phyloP scores from a whole-genome alignment of 1,284 basidiomycete genomes.

The Melampsora americana region DNA sequence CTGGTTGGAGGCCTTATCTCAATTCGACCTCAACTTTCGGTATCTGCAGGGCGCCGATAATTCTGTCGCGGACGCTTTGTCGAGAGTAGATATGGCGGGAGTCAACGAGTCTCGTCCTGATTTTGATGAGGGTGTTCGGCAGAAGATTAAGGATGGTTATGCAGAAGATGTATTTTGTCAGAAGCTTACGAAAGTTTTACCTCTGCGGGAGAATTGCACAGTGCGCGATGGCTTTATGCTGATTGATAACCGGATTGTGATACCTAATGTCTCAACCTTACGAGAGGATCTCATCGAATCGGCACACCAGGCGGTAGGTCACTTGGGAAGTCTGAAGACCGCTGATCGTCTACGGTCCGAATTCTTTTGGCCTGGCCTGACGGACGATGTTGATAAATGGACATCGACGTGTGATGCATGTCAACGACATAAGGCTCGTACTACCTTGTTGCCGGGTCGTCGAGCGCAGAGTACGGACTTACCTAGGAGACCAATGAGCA shows the following conservation, averaged over 20 bases:
- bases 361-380: constrained; percentile 58
- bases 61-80: not conserved
- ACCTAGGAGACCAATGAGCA: constrained; percentile 3
- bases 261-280: no score
- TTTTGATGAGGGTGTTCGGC: not conserved
- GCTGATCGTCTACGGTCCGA: constrained; percentile 50
- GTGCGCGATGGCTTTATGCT: not conserved
- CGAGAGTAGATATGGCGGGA: not conserved
- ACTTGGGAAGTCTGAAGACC: no score
- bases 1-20: not conserved
- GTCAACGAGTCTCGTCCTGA: not conserved
- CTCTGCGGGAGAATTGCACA: not conserved
- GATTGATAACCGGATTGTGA: no score
- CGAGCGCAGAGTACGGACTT: no score
- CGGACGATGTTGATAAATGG: not conserved
- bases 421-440: constrained; percentile 42
- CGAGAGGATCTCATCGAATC: no score
- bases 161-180: not conserved
- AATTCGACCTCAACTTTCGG: not conserved
- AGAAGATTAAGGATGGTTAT: not conserved
- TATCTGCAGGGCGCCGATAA: not conserved
- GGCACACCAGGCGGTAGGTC: no score
- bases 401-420: constrained; percentile 37
- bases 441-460: constrained; percentile 18
- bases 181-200: not conserved